Percentiles rank a stretch among this genome's conserved stretches.
Conservation (phyloP, 345 rosid genomes). For the Turnera subulata region DNA sequence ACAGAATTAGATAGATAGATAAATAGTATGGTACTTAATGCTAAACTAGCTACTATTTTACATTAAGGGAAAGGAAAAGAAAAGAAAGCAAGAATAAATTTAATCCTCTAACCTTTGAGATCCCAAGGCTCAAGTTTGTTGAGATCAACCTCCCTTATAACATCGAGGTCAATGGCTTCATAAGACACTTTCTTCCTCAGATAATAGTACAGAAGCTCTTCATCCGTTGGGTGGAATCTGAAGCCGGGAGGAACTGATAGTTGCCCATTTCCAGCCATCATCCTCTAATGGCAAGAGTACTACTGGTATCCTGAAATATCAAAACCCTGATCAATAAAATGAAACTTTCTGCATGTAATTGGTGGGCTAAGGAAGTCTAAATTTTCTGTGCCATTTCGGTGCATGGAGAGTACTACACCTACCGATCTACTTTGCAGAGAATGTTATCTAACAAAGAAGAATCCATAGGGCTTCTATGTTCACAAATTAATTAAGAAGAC, state of each 20-base stretch:
- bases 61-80: not conserved
- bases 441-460: too few species aligned
- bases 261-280: slow-evolving; percentile 67
- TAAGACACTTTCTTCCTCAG: slow-evolving; percentile 91
- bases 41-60: too few species aligned
- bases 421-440: too few species aligned
- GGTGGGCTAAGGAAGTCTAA: too few species aligned
- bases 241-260: slow-evolving; percentile 94
- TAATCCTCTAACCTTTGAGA: slow-evolving; percentile 60
- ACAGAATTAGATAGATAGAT: too few species aligned
- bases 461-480: too few species aligned
- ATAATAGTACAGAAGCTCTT: slow-evolving; percentile 91
- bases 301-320: slow-evolving; percentile 2
- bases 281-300: slow-evolving; percentile 8
- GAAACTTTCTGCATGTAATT: too few species aligned
- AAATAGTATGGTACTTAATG: too few species aligned
- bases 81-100: not conserved
- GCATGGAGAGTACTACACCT: too few species aligned
- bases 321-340: not conserved
- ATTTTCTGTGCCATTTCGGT: too few species aligned
- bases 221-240: slow-evolving; percentile 94
- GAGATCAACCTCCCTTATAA: slow-evolving; percentile 93
- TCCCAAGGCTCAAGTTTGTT: slow-evolving; percentile 99
- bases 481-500: too few species aligned
- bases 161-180: slow-evolving; percentile 92